These are phyloP conservation scores for Leucoagaricus sp. DNA, from an alignment of 1,284 basidiomycete species.

Conservation along the genomic window DNA sequence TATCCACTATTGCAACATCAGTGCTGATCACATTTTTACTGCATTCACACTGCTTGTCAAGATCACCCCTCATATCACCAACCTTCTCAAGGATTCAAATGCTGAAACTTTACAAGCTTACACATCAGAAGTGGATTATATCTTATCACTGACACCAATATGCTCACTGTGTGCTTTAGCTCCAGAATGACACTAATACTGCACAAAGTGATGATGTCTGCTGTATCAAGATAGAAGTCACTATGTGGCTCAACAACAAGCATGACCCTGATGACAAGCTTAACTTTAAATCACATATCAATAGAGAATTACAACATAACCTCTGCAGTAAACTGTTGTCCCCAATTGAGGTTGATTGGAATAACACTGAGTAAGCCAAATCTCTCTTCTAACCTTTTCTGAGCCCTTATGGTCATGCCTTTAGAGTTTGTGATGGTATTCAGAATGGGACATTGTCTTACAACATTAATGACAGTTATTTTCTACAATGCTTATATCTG, in stretches of 20 bases:
- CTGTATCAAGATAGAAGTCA: slow-evolving; percentile 16
- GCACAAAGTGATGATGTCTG: slow-evolving; percentile 22
- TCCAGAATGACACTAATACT: slow-evolving; percentile 20
- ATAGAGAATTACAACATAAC: slow-evolving; percentile 27
- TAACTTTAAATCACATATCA: not conserved
- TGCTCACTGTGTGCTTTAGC: slow-evolving; percentile 2
- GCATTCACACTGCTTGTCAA: not conserved
- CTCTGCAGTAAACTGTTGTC: slow-evolving; percentile 25
- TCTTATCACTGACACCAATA: not conserved
- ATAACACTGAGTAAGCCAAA: slow-evolving; percentile 21
- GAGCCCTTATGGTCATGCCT: not conserved
- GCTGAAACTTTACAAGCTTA: not conserved
- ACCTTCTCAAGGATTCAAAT: not conserved
- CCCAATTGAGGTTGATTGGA: slow-evolving; percentile 27
- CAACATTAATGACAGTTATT: not conserved
- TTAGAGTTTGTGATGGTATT: not conserved
- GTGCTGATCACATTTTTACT: not conserved
- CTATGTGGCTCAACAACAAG: slow-evolving; percentile 15
- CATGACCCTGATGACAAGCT: not conserved
- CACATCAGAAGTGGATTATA: not conserved
- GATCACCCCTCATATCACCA: not conserved
- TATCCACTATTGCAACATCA: not conserved
- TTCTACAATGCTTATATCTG: not conserved
- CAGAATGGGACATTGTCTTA: not conserved
- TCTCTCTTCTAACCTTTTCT: not conserved